Base-by-base conservation (phyloP, 2,329 filamentous ascomycete species). In the Trichophyton equinum region DNA sequence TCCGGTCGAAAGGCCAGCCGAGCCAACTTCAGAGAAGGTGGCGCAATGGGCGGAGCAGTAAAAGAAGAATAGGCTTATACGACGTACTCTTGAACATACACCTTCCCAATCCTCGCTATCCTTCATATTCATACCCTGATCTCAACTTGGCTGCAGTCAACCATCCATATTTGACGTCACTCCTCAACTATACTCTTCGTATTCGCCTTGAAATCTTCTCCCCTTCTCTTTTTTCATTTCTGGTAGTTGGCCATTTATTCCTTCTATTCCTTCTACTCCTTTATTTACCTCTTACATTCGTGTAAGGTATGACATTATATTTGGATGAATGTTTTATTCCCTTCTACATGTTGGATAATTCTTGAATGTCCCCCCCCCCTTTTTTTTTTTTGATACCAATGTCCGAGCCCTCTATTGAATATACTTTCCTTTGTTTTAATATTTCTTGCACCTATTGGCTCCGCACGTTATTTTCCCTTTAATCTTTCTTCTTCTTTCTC, bases 1-100 rank as follows among this genome's bases (percentile, higher is more conserved):
- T 79, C 91, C 58, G 85, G 87, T 33, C 86, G 85, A 71, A 89
- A 88, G 75, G 77, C 77, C 53, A 84, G 81, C 69, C 85, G 83
- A 71, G 76, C 68, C 62, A 80, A 76, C 70, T 78, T 75, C 40
- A 67, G 70, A 62, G 68, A 71, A 9, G 60, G 55, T 4, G 15
- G n/a, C 38, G 56, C 44, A n/a, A 36, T 46, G 9, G 38, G 51
- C 15, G 66, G 67, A 49, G 63, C 66, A 18, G 61, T 75, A 42
- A 69, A 64, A 42, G 74, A 76, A 65, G 74, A 76, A 67, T 76
- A 65, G 59, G 36, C 15, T 42, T 38, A 58, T 65, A 64, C 61
- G 49, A 13, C 11, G 11, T 5, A 9, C 11, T 59, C 49, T 38
- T 60, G 13, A 61, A 63, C 62, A 66, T 69, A 64, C 58, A 65